Base-by-base conservation (phyloP, 2,329 filamentous ascomycete genomes). In the Dactylonectria macrodidyma region DNA sequence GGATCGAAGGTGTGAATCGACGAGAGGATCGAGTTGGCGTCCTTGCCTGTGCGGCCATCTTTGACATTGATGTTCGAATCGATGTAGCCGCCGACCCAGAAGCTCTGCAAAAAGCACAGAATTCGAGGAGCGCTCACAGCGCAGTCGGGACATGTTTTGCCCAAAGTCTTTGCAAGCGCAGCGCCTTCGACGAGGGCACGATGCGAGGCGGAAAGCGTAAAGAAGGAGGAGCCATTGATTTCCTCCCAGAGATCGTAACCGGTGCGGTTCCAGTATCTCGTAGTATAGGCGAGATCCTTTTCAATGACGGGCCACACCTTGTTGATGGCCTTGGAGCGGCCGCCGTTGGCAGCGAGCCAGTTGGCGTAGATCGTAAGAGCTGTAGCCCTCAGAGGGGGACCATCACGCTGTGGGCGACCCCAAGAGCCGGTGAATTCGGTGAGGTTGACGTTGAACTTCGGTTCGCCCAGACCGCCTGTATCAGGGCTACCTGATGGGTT, bases 211-310 rank as follows among this genome's bases (percentile, higher is more conserved):
- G 89, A 88, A 33, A 90, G 82, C 0, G 93, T 95, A 80, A 95
- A 95, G 83, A 94, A 95, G 0, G 92, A 94, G 24, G 88, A 90
- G 57, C 92, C 92, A n/a, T 85, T 82, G 10, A 94, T 88, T 77
- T 95, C 93, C 77, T 95, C 93, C 93, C 93, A 95, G 1, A 95
- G 85, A 77, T 95, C 93, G 71, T 89, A 95, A 0, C 86, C 86
- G 2, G 85, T 87, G 59, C 84, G 78, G 73, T 87, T 87, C 88
- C 90, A 92, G 81, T 92, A 92, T 75, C 92, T 88, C 1, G 88
- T 86, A 3, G 93, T 89, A 70, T 95, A 95, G 30, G 85, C 85
- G 33, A 95, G 84, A 75, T 95, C 93, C 72, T 94, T 95, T 59
- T 86, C 84, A 36, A 94, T 88, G 54, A 95, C 84, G 1, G 92